These are phyloP conservation scores for Theileria equi DNA, from an alignment of 169 alveolate genomes.

Conservation along the genomic window DNA sequence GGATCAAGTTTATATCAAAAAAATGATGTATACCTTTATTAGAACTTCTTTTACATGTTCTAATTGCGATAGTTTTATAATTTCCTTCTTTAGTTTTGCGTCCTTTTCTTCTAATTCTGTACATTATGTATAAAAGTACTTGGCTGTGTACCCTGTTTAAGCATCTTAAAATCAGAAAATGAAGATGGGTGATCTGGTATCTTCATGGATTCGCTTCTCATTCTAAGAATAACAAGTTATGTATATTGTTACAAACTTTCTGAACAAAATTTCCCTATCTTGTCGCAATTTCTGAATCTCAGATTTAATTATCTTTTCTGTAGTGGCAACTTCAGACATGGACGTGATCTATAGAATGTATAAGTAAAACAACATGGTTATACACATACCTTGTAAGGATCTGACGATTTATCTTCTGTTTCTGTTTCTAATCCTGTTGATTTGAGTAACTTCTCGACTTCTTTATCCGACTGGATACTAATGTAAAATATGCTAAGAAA, in stretches of 20 bases:
- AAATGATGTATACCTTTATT: constrained; percentile 8
- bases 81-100: constrained; percentile 7
- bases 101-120: constrained; percentile 29
- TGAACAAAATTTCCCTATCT: constrained; percentile 3
- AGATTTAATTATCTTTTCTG: constrained; percentile 11
- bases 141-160: constrained; percentile 22
- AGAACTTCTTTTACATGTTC: constrained; percentile 45
- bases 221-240: neutral
- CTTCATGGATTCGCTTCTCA: constrained; percentile 14
- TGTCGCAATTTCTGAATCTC: constrained; percentile 1
- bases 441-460: constrained; percentile 29
- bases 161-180: constrained; percentile 1
- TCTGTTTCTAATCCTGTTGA: constrained; percentile 38
- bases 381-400: constrained; percentile 42
- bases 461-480: constrained; percentile 22
- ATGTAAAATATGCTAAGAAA: neutral
- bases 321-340: constrained; percentile 12
- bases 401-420: constrained; percentile 17
- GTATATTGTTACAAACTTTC: neutral
- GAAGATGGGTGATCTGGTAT: constrained; percentile 16
- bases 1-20: neutral
- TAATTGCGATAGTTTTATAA: constrained; percentile 8
- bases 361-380: neutral
- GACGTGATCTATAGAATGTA: constrained; percentile 12
- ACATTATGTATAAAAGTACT: neutral